Evolutionary conservation across 2,329 filamentous ascomycete species (phyloP).

Genomic region (Ramularia collo-cygni): DNA sequence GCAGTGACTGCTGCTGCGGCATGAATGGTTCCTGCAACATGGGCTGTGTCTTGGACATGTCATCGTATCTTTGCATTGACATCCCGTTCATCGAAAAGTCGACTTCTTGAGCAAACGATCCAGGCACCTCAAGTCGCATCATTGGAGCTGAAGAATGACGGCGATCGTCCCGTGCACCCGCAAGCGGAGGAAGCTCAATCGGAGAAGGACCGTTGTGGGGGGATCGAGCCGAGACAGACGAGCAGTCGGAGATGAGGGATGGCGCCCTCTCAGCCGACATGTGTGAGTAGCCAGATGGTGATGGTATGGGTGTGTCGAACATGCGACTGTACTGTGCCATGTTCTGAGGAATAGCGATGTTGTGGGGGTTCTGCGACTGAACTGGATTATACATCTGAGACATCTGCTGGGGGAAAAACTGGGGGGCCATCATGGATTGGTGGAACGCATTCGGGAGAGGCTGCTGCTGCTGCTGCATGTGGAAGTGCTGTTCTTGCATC

Average conservation of each 20-base stretch:
- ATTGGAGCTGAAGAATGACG: conserved; percentile 27
- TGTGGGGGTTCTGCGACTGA: conserved; percentile 23
- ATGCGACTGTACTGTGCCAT: conserved; percentile 24
- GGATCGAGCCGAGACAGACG: conserved; percentile 40
- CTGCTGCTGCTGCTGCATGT: conserved; percentile 4
- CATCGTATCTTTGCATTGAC: conserved; percentile 25
- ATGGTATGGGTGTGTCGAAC: conserved; percentile 55
- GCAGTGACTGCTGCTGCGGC: conserved; percentile 22
- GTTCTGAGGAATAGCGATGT: conserved; percentile 26
- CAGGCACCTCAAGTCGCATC: conserved; percentile 32
- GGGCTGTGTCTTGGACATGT: conserved; percentile 24
- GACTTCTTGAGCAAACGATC: conserved; percentile 25
- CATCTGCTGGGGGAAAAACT: conserved; percentile 2
- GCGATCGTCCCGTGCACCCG: conserved; percentile 24
- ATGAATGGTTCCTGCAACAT: conserved; percentile 32
- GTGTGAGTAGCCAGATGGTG: conserved; percentile 56
- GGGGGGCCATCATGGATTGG: no score
- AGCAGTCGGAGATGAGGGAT: conserved; percentile 62
- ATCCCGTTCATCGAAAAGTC: conserved; percentile 28
- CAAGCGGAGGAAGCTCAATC: conserved; percentile 40
- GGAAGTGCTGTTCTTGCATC: conserved; percentile 9
- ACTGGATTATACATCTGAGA: conserved; percentile 12
- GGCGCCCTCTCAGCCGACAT: conserved; percentile 58
- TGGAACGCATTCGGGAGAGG: not conserved
- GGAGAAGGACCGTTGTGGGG: conserved; percentile 39